A percentile compares a stretch with the other conserved stretches of the same genome.
phyloP scores from a whole-genome alignment of 2,329 filamentous ascomycete species.

The Apiospora sp. region DNA sequence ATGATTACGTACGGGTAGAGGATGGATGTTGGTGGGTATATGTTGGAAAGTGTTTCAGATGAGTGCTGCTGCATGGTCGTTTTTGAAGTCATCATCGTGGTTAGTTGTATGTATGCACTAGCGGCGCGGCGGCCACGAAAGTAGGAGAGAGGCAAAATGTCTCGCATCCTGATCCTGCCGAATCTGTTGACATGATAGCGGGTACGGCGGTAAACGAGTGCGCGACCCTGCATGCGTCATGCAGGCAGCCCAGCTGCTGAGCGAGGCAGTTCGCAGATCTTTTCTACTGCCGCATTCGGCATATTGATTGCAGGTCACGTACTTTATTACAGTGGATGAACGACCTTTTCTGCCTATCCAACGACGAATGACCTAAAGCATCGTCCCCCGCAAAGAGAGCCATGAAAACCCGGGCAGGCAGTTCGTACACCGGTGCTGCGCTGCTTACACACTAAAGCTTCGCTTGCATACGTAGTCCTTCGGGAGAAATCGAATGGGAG shows the following conservation, averaged over 20 bases:
- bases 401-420: not conserved
- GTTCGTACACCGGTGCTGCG: not conserved
- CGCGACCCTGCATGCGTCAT: conserved; percentile 14
- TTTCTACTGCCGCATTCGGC: conserved; percentile 13
- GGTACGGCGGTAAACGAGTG: not conserved
- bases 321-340: not conserved
- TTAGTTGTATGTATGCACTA: not conserved
- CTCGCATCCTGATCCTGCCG: not conserved
- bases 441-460: not conserved
- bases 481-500: not conserved
- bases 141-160: not conserved
- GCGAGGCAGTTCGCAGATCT: conserved; percentile 5
- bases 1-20: not conserved
- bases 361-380: not conserved
- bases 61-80: not conserved
- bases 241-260: not conserved
- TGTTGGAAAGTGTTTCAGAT: not conserved
- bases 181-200: not conserved
- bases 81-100: not conserved
- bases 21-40: not conserved
- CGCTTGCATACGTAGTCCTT: not conserved
- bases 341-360: not conserved
- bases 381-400: not conserved
- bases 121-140: not conserved
- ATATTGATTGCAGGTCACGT: not conserved